Evolutionary conservation across 192 early-diverging fungal genomes (phyloP), one percentile per base, ranked within the genome.

Genomic region (Kickxella alabastrina): DNA sequence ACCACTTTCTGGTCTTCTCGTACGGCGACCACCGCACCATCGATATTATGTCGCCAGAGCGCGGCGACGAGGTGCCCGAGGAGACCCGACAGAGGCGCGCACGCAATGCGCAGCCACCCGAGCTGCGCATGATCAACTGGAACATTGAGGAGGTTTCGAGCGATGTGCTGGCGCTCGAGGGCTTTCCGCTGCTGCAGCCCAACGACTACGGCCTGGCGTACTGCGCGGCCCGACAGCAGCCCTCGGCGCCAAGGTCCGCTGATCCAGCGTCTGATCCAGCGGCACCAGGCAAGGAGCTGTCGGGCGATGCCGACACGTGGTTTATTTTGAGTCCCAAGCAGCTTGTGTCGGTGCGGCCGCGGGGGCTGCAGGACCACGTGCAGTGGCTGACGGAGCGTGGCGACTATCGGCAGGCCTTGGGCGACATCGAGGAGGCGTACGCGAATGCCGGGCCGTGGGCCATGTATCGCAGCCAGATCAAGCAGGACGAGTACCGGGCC

Each of bases 251-350:
- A 3, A 40, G 24, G 5, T 8, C 37, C 10, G 35, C 15, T 21
- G 18, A 23, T 13, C 23, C 49, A 0, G 3, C 36, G 22, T 19
- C 40, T 19, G 42, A 19, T 10, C 23, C 19, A 17, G 22, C 43
- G 14, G 35, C 58, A 10, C 37, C 21, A 13, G 17, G 35, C 13
- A 29, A 49, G 6, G 19, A 37, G 4, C 43, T 32, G 6, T 32
- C 12, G 31, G 31, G 31, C 6, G 59, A 68, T 44, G 87, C 95
- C 37, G 84, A 89, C 43, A 84, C 88, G 52, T 98, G 91, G 68
- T 97, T 93, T 59, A 81, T 99, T 13, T 78, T 93, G 25, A 92
- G 90, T 14, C 97, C 97, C 4, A 95, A 95, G 65, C 92, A 97
- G 74, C 82, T 98, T 22, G 82, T 99, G 17, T 76, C 88, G 4